Percentiles rank a stretch among this genome's conserved stretches.
phyloP scores from a whole-genome alignment of 2,329 filamentous ascomycete genomes.

The Fusarium anthophilum region DNA sequence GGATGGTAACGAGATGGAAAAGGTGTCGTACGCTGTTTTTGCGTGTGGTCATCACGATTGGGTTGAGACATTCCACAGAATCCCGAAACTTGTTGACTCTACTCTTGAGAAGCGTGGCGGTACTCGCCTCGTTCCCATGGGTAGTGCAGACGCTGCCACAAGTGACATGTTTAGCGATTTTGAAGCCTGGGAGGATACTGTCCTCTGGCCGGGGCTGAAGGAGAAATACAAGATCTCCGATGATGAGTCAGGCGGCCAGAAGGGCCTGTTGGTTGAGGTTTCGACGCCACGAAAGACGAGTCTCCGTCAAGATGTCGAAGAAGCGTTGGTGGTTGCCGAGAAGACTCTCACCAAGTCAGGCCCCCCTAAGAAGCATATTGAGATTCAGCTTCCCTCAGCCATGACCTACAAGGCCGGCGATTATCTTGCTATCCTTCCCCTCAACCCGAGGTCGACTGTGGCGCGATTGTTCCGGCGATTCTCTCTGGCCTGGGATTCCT shows the following conservation, averaged over 20 bases:
- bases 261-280: conserved; percentile 33
- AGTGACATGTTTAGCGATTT: conserved; percentile 75
- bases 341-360: conserved; percentile 37
- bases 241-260: conserved; percentile 3
- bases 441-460: conserved; percentile 72
- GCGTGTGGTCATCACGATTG: conserved; percentile 71
- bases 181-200: conserved; percentile 72
- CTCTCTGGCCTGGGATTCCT: conserved; percentile 73
- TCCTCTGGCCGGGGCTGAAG: conserved; percentile 60
- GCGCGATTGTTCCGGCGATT: conserved; percentile 72
- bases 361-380: conserved; percentile 68
- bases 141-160: conserved; percentile 67
- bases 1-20: conserved; percentile 59
- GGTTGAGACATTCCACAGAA: conserved; percentile 70
- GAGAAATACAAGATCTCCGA: conserved; percentile 48
- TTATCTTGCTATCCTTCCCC: conserved; percentile 77
- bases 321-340: conserved; percentile 35
- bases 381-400: conserved; percentile 72
- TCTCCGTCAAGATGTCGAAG: conserved; percentile 40
- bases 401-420: conserved; percentile 77
- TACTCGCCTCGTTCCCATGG: conserved; percentile 54
- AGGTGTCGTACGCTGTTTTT: conserved; percentile 73
- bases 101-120: conserved; percentile 54
- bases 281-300: conserved; percentile 37
- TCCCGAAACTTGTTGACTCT: conserved; percentile 71